Percentiles rank a stretch among this genome's conserved stretches.
Evolutionary conservation across 129 eudicot genomes (phyloP).

Genomic region (Artemisia tridentata): DNA sequence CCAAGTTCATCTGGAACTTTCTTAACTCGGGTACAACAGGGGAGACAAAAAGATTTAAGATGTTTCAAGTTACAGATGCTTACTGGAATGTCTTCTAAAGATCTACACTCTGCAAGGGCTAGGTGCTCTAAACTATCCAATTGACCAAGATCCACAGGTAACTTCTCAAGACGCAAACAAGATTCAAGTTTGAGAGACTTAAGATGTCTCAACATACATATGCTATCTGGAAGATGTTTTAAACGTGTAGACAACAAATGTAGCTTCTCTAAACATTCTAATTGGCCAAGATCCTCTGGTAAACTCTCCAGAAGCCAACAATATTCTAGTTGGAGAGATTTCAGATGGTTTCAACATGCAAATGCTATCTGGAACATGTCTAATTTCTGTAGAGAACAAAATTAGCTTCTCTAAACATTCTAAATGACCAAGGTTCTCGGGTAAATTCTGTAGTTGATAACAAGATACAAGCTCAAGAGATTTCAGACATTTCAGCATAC

Average conservation of each 20-base stretch:
- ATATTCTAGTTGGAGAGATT: not conserved
- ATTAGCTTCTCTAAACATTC: slow-evolving; percentile 1
- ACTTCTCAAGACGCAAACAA: not conserved
- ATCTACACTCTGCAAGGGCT: not conserved
- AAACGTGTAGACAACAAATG: not conserved
- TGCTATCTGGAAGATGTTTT: slow-evolving; percentile 11
- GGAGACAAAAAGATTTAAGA: slow-evolving; percentile 2
- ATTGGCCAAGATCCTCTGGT: slow-evolving; percentile 16
- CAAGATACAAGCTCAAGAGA: not conserved
- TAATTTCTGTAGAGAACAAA: not conserved
- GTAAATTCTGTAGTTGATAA: slow-evolving; percentile 4
- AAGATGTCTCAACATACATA: slow-evolving; percentile 10
- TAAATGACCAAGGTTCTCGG: not conserved
- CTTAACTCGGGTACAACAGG: not conserved
- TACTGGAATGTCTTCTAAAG: slow-evolving; percentile 1
- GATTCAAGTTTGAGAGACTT: not conserved
- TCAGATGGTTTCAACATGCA: slow-evolving; percentile 15
- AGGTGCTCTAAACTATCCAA: slow-evolving; percentile 8
- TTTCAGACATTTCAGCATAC: slow-evolving; percentile 18
- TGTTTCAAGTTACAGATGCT: slow-evolving; percentile 18
- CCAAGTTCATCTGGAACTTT: slow-evolving; percentile 17
- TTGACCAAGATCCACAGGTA: slow-evolving; percentile 14
- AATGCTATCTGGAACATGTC: slow-evolving; percentile 17
- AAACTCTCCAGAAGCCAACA: not conserved
- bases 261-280: slow-evolving; percentile 13